A percentile compares a stretch with the other conserved stretches of the same genome.
These are phyloP conservation scores for Trematosphaeria pertusa DNA, from an alignment of 2,329 filamentous ascomycete species.

Conservation along the genomic window DNA sequence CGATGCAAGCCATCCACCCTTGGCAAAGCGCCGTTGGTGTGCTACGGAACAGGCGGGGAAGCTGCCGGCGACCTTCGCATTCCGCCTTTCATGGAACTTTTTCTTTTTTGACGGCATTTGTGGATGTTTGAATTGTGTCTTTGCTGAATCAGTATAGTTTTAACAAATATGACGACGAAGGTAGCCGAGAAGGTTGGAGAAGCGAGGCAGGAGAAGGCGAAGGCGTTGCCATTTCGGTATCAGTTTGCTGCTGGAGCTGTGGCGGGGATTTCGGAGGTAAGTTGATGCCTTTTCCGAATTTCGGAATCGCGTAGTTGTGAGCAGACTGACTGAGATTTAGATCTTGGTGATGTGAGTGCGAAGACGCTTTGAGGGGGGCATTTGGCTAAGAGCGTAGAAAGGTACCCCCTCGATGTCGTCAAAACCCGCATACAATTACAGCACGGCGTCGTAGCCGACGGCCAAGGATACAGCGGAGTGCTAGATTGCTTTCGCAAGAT, in stretches of 20 bases:
- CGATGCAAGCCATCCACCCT: constrained; percentile 1
- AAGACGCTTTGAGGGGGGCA: background rate
- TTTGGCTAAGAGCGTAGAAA: constrained; percentile 33
- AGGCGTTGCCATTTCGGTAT: constrained; percentile 34
- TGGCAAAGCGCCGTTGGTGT: too few species aligned
- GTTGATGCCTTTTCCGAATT: background rate
- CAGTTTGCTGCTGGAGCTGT: constrained; percentile 39
- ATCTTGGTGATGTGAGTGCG: constrained; percentile 21
- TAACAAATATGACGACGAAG: constrained; percentile 18
- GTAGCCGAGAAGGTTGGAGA: background rate
- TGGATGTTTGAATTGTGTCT: too few species aligned
- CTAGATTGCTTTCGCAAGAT: constrained; percentile 40
- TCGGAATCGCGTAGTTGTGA: too few species aligned
- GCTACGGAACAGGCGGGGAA: constrained; percentile 13
- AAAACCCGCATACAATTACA: constrained; percentile 42
- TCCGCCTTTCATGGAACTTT: background rate
- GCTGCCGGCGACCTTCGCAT: constrained; percentile 6
- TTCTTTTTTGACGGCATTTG: too few species aligned
- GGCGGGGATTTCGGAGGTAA: constrained; percentile 30
- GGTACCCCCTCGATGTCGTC: constrained; percentile 43
- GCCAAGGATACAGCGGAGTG: constrained; percentile 35
- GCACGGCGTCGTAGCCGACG: constrained; percentile 26
- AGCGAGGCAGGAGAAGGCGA: constrained; percentile 13
- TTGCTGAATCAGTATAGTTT: too few species aligned
- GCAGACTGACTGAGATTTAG: background rate